Evolutionary conservation across 164 flowering plant species (phyloP), one percentile per base, ranked within the genome.

Genomic region (Nymphaea thermarum): DNA sequence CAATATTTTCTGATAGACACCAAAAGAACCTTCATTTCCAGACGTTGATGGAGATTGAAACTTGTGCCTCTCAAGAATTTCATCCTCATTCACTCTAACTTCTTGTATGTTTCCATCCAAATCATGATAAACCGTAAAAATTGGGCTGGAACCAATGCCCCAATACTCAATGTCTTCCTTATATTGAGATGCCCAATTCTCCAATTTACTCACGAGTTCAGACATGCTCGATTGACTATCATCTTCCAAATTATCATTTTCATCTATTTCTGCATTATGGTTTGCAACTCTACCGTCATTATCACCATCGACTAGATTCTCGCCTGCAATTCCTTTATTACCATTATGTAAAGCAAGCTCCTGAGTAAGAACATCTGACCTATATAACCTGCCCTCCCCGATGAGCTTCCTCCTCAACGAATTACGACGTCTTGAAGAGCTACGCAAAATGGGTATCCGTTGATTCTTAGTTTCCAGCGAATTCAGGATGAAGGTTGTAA

Each of bases 131-230:
- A 87, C 83, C 5, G 88, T 86, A 53, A 88, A 88, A 73, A 90
- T 77, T 6, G 84, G 84, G 68, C 81, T 79, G 16, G 87, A 83
- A 60, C 96, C 98, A 71, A 77, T 53, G 10, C 96, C 95, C 96
- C 93, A 90, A 64, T 78, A 77, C 75, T 86, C 89, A 5, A 61
- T 64, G 72, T 93, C 96, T 53, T 71, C 82, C 78, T 81, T 87
- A 76, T 82, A 89, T 74, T 81, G 91, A 66, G 83, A 79, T 66
- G 77, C 80, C 96, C 93, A 89, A 65, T 67, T 79, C 77, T 83
- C 90, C 66, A 87, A 75, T 70, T 79, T 83, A 71, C 65, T 77
- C 82, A 72, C 74, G 75, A 82, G 71, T 44, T 66, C 83, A 66
- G 86, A 81, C 2, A 79, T 83, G 51, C 77, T 73, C 17, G 77